A percentile compares a stretch with the other conserved stretches of the same genome.
phyloP scores from a whole-genome alignment of 2,329 filamentous ascomycete species.

The Sporothrix inflata region DNA sequence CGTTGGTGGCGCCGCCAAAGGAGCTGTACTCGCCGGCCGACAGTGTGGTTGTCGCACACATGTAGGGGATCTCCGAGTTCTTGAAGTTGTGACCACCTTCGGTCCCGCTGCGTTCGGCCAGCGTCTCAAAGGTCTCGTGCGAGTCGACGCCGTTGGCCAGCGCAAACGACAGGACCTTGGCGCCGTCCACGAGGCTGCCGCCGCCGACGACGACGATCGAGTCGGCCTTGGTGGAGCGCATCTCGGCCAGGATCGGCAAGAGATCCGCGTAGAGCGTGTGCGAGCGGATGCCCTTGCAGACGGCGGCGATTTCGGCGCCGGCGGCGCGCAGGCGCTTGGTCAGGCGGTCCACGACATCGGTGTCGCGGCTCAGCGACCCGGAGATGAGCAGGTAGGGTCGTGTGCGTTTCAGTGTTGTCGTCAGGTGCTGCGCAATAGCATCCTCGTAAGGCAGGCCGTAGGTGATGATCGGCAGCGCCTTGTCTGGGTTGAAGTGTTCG shows the following conservation, averaged over 20 bases:
- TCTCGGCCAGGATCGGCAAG: constrained; percentile 28
- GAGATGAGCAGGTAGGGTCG: constrained; percentile 34
- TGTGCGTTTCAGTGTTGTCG: constrained; percentile 27
- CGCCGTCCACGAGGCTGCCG: constrained; percentile 34
- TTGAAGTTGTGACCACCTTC: neutral
- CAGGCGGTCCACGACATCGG: constrained; percentile 33
- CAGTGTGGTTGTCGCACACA: constrained; percentile 35
- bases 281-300: constrained; percentile 32
- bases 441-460: constrained; percentile 33
- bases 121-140: constrained; percentile 29
- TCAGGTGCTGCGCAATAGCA: constrained; percentile 31
- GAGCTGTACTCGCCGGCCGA: constrained; percentile 36
- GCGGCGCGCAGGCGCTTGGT: constrained; percentile 20
- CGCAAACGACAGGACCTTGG: constrained; percentile 33
- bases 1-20: constrained; percentile 35
- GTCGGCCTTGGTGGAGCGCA: constrained; percentile 30
- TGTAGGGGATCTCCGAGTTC: constrained; percentile 32
- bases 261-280: constrained; percentile 36
- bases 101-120: constrained; percentile 9
- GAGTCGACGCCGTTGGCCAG: constrained; percentile 34
- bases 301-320: constrained; percentile 28
- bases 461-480: constrained; percentile 32
- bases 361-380: constrained; percentile 32
- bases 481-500: constrained; percentile 29
- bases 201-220: constrained; percentile 33